These are phyloP conservation scores for Gonapodya prolifera DNA, from an alignment of 192 early-diverging fungal species.

Conservation along the genomic window DNA sequence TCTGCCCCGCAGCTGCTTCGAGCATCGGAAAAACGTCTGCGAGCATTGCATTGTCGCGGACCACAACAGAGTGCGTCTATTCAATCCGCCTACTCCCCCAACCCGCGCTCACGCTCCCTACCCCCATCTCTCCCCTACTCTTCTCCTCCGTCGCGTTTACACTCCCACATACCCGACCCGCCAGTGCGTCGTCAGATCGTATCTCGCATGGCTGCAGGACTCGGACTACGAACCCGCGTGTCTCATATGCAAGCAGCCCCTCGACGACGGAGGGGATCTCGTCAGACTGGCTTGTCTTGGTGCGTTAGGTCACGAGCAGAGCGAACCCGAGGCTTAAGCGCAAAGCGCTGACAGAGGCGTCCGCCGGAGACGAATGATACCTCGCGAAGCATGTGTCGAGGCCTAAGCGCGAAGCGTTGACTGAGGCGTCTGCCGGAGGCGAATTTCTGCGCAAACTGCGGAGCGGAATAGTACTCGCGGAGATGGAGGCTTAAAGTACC, in stretches of 20 bases:
- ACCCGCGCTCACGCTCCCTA: not conserved
- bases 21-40: conserved; percentile 43
- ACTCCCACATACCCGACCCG: not conserved
- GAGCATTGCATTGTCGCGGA: conserved; percentile 35
- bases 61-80: conserved; percentile 17
- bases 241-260: conserved; percentile 19
- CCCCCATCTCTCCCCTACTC: not conserved
- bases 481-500: too few species aligned
- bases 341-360: too few species aligned
- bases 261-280: conserved; percentile 21
- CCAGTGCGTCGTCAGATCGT: conserved; percentile 25
- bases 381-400: too few species aligned
- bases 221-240: conserved; percentile 35
- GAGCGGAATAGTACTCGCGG: too few species aligned
- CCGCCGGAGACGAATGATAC: too few species aligned
- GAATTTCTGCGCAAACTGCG: not conserved
- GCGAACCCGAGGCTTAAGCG: too few species aligned
- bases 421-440: not conserved
- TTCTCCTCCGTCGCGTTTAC: not conserved
- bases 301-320: too few species aligned
- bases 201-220: conserved; percentile 45
- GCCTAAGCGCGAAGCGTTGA: too few species aligned
- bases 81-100: not conserved
- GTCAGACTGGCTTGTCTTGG: conserved; percentile 35
- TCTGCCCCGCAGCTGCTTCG: conserved; percentile 35